phyloP scores from a whole-genome alignment of 169 alveolate species.

The Theileria parva region DNA sequence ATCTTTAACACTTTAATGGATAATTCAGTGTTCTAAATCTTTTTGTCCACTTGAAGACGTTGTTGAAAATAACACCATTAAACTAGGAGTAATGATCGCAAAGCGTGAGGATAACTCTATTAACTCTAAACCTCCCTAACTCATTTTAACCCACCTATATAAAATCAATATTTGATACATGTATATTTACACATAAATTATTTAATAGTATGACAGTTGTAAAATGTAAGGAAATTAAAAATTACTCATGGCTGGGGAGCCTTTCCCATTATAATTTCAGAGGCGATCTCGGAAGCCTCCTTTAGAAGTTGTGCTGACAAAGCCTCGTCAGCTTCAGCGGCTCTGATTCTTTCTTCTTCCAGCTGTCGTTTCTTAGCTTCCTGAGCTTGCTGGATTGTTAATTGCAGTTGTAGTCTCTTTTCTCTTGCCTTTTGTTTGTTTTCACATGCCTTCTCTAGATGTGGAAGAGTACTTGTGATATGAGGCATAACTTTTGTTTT shows the following conservation, averaged over 20 bases:
- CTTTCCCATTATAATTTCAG: conserved; percentile 32
- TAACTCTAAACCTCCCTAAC: background rate
- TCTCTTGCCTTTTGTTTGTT: conserved; percentile 43
- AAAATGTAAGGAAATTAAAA: background rate
- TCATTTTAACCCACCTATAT: background rate
- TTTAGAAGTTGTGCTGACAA: conserved; percentile 61
- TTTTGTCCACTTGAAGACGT: conserved; percentile 62
- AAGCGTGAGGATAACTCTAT: background rate
- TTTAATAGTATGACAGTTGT: background rate
- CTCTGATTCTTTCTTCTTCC: conserved; percentile 45
- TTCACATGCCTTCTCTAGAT: conserved; percentile 43
- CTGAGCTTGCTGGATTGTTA: conserved; percentile 68
- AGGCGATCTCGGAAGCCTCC: conserved; percentile 70
- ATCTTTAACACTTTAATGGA: background rate
- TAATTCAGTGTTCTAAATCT: conserved; percentile 13
- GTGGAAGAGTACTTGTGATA: conserved; percentile 55
- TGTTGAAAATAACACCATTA: conserved; percentile 48
- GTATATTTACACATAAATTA: background rate
- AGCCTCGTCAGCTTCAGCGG: conserved; percentile 50
- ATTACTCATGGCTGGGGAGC: conserved; percentile 25
- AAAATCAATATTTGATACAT: background rate
- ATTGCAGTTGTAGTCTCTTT: conserved; percentile 57
- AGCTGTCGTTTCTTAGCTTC: conserved; percentile 37
- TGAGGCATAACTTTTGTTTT: conserved; percentile 59
- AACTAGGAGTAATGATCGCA: conserved; percentile 46